Percentiles rank a stretch among this genome's conserved stretches.
These are phyloP conservation scores for Nematocida sp. DNA, from an alignment of 371 early-diverging fungal genomes.

Conservation along the genomic window DNA sequence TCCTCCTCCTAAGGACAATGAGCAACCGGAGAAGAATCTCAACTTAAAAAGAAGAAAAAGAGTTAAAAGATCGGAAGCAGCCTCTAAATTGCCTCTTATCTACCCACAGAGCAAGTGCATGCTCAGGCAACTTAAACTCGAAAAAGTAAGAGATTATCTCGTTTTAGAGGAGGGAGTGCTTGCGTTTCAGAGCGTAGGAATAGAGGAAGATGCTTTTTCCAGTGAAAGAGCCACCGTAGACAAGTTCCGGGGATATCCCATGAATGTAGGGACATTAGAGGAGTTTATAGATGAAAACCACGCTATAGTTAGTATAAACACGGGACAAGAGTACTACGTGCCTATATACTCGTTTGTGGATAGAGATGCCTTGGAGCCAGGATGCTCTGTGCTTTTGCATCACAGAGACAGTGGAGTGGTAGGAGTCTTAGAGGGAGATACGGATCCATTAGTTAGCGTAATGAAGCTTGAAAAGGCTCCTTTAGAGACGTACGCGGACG, in stretches of 20 bases:
- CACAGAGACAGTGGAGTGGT: slow-evolving; percentile 72
- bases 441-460: slow-evolving; percentile 95
- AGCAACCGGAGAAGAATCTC: slow-evolving; percentile 47
- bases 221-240: slow-evolving; percentile 79
- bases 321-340: slow-evolving; percentile 89
- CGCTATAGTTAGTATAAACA: slow-evolving; percentile 88
- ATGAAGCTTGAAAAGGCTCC: slow-evolving; percentile 99
- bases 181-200: slow-evolving; percentile 45
- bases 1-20: slow-evolving; percentile 25
- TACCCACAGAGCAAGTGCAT: slow-evolving; percentile 60
- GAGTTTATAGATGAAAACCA: slow-evolving; percentile 99
- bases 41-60: slow-evolving; percentile 50
- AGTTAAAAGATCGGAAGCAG: slow-evolving; percentile 36
- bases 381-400: slow-evolving; percentile 66
- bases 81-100: slow-evolving; percentile 49
- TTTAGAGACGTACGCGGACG: slow-evolving; percentile 93
- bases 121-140: slow-evolving; percentile 58
- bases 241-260: slow-evolving; percentile 94
- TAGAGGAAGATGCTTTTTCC: slow-evolving; percentile 49
- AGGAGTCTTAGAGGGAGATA: slow-evolving; percentile 88
- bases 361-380: slow-evolving; percentile 68
- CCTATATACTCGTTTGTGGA: slow-evolving; percentile 67
- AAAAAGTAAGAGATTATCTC: slow-evolving; percentile 61
- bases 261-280: slow-evolving; percentile 92
- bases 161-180: slow-evolving; percentile 64